These are phyloP conservation scores for Mycena galericulata DNA, from an alignment of 768 basidiomycete genomes.

Conservation along the genomic window DNA sequence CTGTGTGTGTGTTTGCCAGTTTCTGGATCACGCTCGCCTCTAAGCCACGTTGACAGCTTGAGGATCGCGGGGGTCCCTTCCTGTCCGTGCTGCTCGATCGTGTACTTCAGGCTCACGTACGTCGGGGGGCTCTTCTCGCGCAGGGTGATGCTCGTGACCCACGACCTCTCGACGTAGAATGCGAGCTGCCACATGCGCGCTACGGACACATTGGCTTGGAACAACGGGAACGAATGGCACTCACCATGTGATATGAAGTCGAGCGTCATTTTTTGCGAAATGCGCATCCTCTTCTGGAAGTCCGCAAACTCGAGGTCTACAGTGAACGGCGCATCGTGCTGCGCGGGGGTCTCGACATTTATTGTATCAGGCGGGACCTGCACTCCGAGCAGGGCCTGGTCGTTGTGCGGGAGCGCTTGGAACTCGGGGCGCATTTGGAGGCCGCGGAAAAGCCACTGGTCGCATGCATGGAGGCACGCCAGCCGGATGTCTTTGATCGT, in stretches of 20 bases:
- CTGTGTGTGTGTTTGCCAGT: no score
- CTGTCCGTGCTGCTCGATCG: constrained; percentile 4
- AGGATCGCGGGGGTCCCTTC: background rate
- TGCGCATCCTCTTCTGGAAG: constrained; percentile 11
- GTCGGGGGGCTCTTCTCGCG: background rate
- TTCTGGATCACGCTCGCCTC: no score
- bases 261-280: background rate
- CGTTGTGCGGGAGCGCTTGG: background rate
- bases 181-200: background rate
- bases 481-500: constrained; percentile 4
- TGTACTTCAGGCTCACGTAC: background rate
- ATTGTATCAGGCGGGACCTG: background rate
- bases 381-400: constrained; percentile 5
- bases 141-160: background rate
- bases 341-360: background rate
- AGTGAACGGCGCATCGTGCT: background rate
- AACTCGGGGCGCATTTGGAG: background rate
- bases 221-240: background rate
- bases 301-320: background rate
- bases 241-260: constrained; percentile 1
- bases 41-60: background rate
- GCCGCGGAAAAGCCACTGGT: constrained; percentile 15
- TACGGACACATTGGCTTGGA: background rate
- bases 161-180: background rate
- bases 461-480: background rate